Conservation (phyloP, 805 yeast genomes). For the Schizosaccharomyces lindneri region DNA sequence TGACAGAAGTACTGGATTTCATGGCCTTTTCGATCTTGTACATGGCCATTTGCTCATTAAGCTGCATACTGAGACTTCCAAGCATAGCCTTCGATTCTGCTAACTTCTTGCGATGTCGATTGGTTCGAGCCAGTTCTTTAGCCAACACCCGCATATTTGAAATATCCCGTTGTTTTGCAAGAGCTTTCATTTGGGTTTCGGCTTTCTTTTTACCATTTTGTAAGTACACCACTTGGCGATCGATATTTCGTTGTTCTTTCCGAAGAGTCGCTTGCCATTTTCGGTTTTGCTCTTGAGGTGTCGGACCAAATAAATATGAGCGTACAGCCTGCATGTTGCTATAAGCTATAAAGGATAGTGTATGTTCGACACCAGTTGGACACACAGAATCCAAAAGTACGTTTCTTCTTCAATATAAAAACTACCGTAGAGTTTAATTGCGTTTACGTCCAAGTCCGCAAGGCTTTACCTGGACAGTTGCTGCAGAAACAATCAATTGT, state of each 20-base stretch:
- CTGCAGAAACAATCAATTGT: no score
- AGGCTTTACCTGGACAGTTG: no score
- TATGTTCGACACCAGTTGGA: no score
- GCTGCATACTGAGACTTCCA: not conserved
- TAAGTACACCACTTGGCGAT: not conserved
- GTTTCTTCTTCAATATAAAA: no score
- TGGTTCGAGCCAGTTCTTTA: not conserved
- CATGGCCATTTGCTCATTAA: slow-evolving; percentile 3
- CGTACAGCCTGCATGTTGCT: not conserved
- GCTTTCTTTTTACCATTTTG: not conserved
- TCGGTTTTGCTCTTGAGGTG: slow-evolving; percentile 2
- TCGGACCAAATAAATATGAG: slow-evolving; percentile 1
- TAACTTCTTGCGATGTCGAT: not conserved
- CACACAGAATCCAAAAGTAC: no score
- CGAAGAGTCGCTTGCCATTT: not conserved
- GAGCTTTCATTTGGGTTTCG: not conserved
- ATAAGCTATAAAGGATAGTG: not conserved
- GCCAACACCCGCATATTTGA: not conserved
- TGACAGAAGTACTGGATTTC: slow-evolving; percentile 50
- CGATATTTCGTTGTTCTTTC: not conserved
- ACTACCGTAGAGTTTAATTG: no score
- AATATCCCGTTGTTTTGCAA: not conserved
- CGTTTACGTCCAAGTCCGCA: no score
- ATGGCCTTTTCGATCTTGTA: slow-evolving; percentile 53
- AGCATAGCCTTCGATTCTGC: not conserved